Evolutionary conservation across 768 basidiomycete genomes (phyloP), one percentile per base, ranked within the genome.

Genomic region (Amylocystis lapponica): DNA sequence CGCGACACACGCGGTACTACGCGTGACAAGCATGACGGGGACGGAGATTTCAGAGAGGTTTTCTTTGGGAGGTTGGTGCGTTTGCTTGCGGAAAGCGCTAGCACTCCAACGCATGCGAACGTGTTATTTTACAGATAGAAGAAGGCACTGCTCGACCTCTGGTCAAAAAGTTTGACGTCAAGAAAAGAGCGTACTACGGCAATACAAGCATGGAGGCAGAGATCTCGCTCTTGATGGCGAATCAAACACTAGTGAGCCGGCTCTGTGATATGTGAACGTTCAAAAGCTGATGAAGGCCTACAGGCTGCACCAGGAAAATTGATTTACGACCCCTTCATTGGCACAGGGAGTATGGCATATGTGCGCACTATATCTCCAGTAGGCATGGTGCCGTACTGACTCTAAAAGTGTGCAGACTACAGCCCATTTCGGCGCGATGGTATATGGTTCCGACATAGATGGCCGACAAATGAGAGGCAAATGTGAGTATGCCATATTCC

Each of bases 161-260:
- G 26, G 72, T 91, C 36, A 62, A 67, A 36, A 75, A 66, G 41
- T 95, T 90, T 47, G 83, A 89, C 47, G 85, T 99, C 37, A 98
- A 96, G 63, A 89, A 90, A 53, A 76, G 96, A 8, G 67, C 69
- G 12, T 98, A 87, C 57, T 97, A 81, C 61, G 96, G 96, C 3
- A 99, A 94, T 52, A 99, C 96, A 0, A 89, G 88, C 54, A 99
- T 99, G 96, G 94, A 96, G 53, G 81, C 95, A 0, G 93, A 97
- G 61, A 83, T 97, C 36, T 94, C 92, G 2, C 68, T 99, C 34
- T 64, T 98, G 21, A 98, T 98, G 94, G 91, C 94, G 8, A 95
- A 95, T 54, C 96, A 99, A 62, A 82, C 93, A 0, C 66, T 95
- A 64, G 92, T 87, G 49, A 37, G 70, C 36, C n/a, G 12, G 16